Conservation (phyloP, 192 early-diverging fungal genomes). For the Coemansia sp. region DNA sequence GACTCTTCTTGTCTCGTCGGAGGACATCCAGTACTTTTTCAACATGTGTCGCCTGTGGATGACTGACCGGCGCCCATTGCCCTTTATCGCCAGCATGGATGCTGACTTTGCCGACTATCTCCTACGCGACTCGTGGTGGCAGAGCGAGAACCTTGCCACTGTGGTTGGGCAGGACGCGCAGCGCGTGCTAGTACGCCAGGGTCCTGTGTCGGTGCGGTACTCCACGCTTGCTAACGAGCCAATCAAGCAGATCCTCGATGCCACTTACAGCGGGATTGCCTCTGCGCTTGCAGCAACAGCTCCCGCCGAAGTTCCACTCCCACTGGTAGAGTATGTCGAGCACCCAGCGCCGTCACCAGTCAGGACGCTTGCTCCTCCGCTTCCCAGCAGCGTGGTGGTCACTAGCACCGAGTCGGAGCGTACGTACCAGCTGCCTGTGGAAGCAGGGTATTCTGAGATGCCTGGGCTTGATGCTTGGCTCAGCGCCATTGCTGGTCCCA, state of each 20-base stretch:
- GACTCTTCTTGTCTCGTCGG: slow-evolving; percentile 29
- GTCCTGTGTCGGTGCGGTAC: slow-evolving; percentile 80
- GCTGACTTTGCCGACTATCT: slow-evolving; percentile 91
- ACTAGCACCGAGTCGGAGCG: slow-evolving; percentile 2
- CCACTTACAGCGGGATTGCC: slow-evolving; percentile 12
- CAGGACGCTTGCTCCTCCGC: not conserved
- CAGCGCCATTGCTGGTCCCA: slow-evolving; percentile 65
- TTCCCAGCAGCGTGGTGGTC: not conserved
- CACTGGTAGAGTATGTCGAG: slow-evolving; percentile 3
- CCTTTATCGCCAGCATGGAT: slow-evolving; percentile 90
- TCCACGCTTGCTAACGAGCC: slow-evolving; percentile 76
- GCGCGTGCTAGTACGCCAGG: slow-evolving; percentile 86
- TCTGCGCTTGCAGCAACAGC: slow-evolving; percentile 65
- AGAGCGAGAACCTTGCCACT: slow-evolving; percentile 82
- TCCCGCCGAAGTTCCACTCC: slow-evolving; percentile 66
- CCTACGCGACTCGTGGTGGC: slow-evolving; percentile 90
- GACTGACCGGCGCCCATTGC: slow-evolving; percentile 63
- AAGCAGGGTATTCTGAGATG: not conserved
- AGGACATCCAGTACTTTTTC: slow-evolving; percentile 36
- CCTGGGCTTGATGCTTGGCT: slow-evolving; percentile 59
- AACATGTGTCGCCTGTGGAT: slow-evolving; percentile 25
- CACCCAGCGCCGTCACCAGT: not conserved
- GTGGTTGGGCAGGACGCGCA: slow-evolving; percentile 74
- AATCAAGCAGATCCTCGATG: slow-evolving; percentile 82
- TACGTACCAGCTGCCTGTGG: slow-evolving; percentile 13